Base-by-base conservation (phyloP, 192 early-diverging fungal species). In the Backusella circina region DNA sequence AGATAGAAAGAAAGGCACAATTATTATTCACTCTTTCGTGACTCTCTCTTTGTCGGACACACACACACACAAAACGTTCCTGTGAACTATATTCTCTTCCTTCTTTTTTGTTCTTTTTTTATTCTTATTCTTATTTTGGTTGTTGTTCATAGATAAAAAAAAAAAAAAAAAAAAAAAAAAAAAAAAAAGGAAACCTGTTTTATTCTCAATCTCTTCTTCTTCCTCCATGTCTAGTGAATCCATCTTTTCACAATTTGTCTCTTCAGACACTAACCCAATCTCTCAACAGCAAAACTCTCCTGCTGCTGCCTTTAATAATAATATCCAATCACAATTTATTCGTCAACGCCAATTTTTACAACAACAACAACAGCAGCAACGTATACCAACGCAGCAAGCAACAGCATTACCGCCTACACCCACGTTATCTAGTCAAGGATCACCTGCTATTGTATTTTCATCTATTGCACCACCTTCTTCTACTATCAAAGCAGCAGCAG, bases 381-480 rank as follows among this genome's bases (percentile, higher is more conserved):
- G 30, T 12, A 26, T 15, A 26, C 28, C 23, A 35, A 33, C n/a
- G 6, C 73, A 74, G 35, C 73, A 38, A 18, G 39, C 37, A 61
- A 26, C 73, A 65, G 65, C 35, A 37, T 68, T 68, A 28, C 67
- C 67, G 13, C 67, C 67, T 6, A 68, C 67, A 38, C 67, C 67
- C 32, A 68, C 67, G 10, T 68, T 68, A 68, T 68, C 67, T 37
- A 68, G 67, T 68, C 67, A 68, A 68, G 67, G 67, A 21, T 68
- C 67, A 36, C 67, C 67, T 21, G 67, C 67, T 36, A 61, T 61
- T 61, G 54, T 61, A 26, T 68, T 68, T 68, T 68, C 67, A 23
- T 23, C 32, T 23, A n/a, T 68, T 68, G 36, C 67, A 38, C 67
- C 36, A 37, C 32, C 21, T 3, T n/a, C 67, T 23, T 66, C 65